Percentiles rank a stretch among this genome's conserved stretches.
These are phyloP conservation scores for Phytophthora megakarya DNA, from an alignment of 352 stramenopile genomes.

Conservation along the genomic window DNA sequence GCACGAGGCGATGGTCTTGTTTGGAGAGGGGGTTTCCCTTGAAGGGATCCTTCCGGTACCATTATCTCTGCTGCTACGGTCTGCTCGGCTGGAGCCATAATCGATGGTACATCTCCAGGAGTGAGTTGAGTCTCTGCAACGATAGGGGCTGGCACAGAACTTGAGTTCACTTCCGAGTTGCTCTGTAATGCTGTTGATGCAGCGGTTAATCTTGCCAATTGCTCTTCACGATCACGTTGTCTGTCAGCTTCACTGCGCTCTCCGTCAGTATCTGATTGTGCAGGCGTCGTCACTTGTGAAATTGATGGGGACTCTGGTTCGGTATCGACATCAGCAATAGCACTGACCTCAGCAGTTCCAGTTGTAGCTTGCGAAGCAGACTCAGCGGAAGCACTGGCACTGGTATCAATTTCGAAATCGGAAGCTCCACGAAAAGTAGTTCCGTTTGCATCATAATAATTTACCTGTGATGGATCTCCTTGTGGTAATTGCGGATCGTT, in stretches of 20 bases:
- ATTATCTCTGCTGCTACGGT: constrained; percentile 1
- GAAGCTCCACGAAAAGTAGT: constrained; percentile 65
- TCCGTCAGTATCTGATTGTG: constrained; percentile 67
- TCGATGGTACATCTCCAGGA: constrained; percentile 24
- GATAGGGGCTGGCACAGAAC: not conserved
- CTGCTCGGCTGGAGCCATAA: not conserved
- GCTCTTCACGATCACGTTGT: constrained; percentile 37
- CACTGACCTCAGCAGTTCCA: not conserved
- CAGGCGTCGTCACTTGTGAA: constrained; percentile 72
- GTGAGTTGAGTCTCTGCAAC: constrained; percentile 13
- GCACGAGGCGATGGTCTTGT: constrained; percentile 19
- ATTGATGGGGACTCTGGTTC: constrained; percentile 60
- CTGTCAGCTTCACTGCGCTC: constrained; percentile 34
- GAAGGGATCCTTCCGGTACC: constrained; percentile 11
- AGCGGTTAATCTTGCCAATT: constrained; percentile 35
- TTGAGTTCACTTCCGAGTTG: constrained; percentile 14
- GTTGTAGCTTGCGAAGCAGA: not conserved
- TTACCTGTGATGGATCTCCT: constrained; percentile 49
- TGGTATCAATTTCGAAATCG: constrained; percentile 54
- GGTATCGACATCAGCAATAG: constrained; percentile 63
- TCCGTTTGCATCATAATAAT: constrained; percentile 70
- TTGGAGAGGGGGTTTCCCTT: constrained; percentile 32
- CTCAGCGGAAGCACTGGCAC: constrained; percentile 1
- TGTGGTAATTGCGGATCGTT: constrained; percentile 56
- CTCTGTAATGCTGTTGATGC: constrained; percentile 35